Percentiles rank a stretch among this genome's conserved stretches.
Evolutionary conservation across 768 basidiomycete genomes (phyloP).

Genomic region (Postia placenta): DNA sequence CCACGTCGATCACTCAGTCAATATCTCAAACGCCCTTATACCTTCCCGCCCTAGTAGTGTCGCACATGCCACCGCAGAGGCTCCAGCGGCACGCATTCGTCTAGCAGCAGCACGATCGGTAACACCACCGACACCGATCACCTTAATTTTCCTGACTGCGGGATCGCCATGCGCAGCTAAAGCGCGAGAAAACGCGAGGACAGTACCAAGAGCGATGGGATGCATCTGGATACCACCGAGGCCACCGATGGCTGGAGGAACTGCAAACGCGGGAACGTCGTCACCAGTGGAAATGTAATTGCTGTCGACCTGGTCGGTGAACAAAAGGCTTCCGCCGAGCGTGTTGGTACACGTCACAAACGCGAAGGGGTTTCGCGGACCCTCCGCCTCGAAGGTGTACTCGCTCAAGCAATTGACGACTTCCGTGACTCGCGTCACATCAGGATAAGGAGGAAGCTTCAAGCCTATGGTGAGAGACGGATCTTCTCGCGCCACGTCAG

Average conservation of each 20-base stretch:
- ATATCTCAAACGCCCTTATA: slow-evolving; percentile 30
- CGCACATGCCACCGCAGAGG: slow-evolving; percentile 61
- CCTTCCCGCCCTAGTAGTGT: slow-evolving; percentile 41
- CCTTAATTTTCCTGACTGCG: slow-evolving; percentile 41
- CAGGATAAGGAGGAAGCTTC: slow-evolving; percentile 65
- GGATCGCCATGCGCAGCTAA: slow-evolving; percentile 36
- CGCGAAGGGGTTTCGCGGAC: slow-evolving; percentile 44
- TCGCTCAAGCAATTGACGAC: slow-evolving; percentile 41
- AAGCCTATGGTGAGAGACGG: slow-evolving; percentile 59
- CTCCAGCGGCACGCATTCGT: slow-evolving; percentile 74
- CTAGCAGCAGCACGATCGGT: slow-evolving; percentile 49
- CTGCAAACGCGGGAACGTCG: slow-evolving; percentile 35
- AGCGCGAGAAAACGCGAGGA: slow-evolving; percentile 51
- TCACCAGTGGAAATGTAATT: slow-evolving; percentile 6
- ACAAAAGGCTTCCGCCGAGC: slow-evolving; percentile 62
- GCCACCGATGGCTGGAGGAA: slow-evolving; percentile 64
- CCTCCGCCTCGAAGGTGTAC: slow-evolving; percentile 25
- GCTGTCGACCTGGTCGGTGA: slow-evolving; percentile 43
- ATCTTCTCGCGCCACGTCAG: slow-evolving; percentile 43
- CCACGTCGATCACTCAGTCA: slow-evolving; percentile 7
- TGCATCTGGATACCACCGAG: slow-evolving; percentile 76
- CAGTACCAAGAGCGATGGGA: slow-evolving; percentile 73
- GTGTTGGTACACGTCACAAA: slow-evolving; percentile 83
- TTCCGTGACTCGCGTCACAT: slow-evolving; percentile 47
- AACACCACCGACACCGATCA: slow-evolving; percentile 85